A percentile compares a stretch with the other conserved stretches of the same genome.
Evolutionary conservation across 1,284 basidiomycete genomes (phyloP).

Genomic region (Meira nashicola): DNA sequence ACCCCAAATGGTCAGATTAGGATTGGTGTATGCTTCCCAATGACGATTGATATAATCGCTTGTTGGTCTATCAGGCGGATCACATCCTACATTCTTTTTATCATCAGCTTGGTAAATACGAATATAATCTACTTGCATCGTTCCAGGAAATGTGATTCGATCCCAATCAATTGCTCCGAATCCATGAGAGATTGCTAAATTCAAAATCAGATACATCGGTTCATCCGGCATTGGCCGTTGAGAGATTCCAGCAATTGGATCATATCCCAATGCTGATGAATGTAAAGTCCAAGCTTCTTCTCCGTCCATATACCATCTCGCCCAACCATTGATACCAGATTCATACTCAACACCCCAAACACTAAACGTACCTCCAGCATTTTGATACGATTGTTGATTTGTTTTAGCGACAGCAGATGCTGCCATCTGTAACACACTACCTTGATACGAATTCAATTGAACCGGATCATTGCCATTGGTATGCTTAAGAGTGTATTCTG

Average conservation of each 20-base stretch:
- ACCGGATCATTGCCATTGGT: constrained; percentile 1
- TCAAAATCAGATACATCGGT: constrained; percentile 49
- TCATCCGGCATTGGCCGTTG: constrained; percentile 66
- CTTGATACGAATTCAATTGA: constrained; percentile 39
- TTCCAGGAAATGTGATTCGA: constrained; percentile 25
- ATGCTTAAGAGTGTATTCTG: not conserved
- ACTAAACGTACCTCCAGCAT: constrained; percentile 30
- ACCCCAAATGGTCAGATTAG: constrained; percentile 47
- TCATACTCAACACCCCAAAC: constrained; percentile 54
- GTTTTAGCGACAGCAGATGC: constrained; percentile 44
- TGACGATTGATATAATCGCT: constrained; percentile 47
- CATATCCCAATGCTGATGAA: constrained; percentile 67
- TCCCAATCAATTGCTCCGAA: constrained; percentile 31
- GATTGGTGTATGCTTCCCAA: constrained; percentile 44
- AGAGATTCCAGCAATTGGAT: constrained; percentile 64
- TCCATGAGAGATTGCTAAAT: constrained; percentile 36
- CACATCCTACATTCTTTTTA: constrained; percentile 52
- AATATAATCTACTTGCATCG: constrained; percentile 27
- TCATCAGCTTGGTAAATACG: constrained; percentile 41
- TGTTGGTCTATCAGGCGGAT: constrained; percentile 42
- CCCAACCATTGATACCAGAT: constrained; percentile 60
- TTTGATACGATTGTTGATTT: constrained; percentile 32
- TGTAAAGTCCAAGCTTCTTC: constrained; percentile 57
- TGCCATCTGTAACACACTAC: constrained; percentile 46
- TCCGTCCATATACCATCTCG: constrained; percentile 60